phyloP scores from a whole-genome alignment of 192 early-diverging fungal species.

The Linnemannia zychae region DNA sequence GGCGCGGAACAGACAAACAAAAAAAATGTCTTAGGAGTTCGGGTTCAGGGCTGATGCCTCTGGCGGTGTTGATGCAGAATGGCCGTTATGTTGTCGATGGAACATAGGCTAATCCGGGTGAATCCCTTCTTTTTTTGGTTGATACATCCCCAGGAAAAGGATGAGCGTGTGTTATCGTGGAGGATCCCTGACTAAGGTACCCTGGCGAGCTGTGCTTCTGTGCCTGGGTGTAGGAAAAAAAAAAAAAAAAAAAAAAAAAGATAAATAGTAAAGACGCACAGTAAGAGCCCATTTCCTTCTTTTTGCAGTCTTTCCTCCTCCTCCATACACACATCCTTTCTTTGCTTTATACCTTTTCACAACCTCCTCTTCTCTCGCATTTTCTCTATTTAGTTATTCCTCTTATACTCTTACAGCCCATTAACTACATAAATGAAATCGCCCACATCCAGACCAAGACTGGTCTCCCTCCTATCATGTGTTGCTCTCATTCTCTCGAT shows the following conservation, averaged over 20 bases:
- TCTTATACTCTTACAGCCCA: neutral
- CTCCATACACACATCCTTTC: neutral
- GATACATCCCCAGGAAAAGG: neutral
- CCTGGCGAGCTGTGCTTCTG: neutral
- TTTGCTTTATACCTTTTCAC: neutral
- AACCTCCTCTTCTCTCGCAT: neutral
- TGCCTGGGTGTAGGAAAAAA: no score
- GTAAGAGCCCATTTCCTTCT: neutral
- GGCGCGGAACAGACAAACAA: neutral
- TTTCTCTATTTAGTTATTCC: neutral
- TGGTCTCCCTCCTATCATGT: neutral
- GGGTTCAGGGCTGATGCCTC: neutral
- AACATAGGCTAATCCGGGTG: neutral
- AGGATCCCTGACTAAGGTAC: neutral
- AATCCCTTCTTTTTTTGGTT: neutral
- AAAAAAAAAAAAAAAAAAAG: neutral
- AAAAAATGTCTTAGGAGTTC: neutral
- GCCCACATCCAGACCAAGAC: neutral
- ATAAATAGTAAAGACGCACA: neutral
- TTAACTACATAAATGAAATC: neutral
- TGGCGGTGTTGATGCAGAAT: neutral
- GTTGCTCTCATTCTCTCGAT: neutral
- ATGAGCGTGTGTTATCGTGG: neutral
- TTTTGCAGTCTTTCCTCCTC: neutral
- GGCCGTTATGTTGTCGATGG: neutral